Percentiles rank a stretch among this genome's conserved stretches.
Conservation (phyloP, 345 rosid genomes). For the Hibiscus trionum region DNA sequence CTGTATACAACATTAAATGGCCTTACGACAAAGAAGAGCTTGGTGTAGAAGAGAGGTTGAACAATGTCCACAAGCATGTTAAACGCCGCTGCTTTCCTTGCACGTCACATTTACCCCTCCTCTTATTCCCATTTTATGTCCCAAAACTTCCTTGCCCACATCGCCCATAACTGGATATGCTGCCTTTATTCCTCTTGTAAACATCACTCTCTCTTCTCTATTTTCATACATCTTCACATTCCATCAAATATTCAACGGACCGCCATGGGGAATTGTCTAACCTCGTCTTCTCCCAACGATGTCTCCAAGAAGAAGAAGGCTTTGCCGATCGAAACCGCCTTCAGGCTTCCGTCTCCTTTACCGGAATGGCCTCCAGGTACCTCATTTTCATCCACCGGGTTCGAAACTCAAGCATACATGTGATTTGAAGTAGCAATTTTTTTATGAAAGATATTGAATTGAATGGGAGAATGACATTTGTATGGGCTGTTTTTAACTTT, state of each 20-base stretch:
- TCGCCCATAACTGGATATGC: not conserved
- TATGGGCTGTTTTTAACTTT: no score
- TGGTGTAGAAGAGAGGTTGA: not conserved
- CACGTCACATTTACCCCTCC: not conserved
- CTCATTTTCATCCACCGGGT: no score
- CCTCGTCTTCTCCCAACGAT: not conserved
- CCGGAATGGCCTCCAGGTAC: constrained; percentile 1
- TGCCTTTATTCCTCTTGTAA: not conserved
- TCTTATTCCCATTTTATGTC: not conserved
- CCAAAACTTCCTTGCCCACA: not conserved
- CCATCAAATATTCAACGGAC: not conserved
- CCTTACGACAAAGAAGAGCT: not conserved
- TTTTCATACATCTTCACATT: not conserved
- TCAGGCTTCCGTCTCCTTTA: not conserved
- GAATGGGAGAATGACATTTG: no score
- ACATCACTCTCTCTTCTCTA: not conserved
- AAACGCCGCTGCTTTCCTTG: not conserved
- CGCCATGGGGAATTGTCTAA: not conserved
- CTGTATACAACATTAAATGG: not conserved
- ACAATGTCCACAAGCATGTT: constrained; percentile 1
- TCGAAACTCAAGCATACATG: no score
- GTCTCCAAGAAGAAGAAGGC: not conserved
- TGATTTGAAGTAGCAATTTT: no score
- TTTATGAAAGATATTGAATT: no score
- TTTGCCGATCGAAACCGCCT: not conserved